Percentiles rank a stretch among this genome's conserved stretches.
phyloP scores from a whole-genome alignment of 495 filamentous ascomycete species.

The Tuber microsphaerosporum region DNA sequence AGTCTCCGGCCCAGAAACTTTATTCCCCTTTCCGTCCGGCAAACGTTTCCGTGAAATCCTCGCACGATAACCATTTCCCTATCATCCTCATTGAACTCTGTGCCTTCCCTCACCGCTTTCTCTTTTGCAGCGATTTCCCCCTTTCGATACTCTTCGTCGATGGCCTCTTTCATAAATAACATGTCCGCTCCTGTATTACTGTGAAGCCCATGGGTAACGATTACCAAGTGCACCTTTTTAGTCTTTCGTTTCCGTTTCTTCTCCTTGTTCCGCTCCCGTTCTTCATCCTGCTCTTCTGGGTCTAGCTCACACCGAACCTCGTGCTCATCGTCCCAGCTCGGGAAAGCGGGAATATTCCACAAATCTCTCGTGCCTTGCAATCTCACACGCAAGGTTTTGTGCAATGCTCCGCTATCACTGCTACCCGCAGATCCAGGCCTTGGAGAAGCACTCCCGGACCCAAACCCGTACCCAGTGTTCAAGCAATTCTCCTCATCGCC shows the following conservation, averaged over 20 bases:
- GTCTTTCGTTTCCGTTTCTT: constrained; percentile 42
- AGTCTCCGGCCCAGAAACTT: constrained; percentile 93
- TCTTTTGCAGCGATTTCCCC: constrained; percentile 56
- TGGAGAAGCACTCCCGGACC: constrained; percentile 11
- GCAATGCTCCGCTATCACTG: constrained; percentile 17
- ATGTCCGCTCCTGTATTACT: constrained; percentile 97
- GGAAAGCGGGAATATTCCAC: constrained; percentile 84
- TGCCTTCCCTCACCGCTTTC: constrained; percentile 30
- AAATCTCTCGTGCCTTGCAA: constrained; percentile 81
- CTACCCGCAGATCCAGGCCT: constrained; percentile 21
- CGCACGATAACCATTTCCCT: constrained; percentile 91
- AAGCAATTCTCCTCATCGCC: constrained; percentile 77
- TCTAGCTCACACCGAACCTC: constrained; percentile 31
- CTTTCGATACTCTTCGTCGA: constrained; percentile 71
- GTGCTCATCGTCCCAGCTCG: constrained; percentile 47
- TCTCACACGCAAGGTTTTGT: constrained; percentile 58
- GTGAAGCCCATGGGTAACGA: constrained; percentile 89
- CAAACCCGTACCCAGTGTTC: constrained; percentile 49
- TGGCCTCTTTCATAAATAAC: constrained; percentile 94
- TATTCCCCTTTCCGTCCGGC: constrained; percentile 85
- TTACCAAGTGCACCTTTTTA: constrained; percentile 80
- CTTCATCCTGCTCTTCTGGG: constrained; percentile 39
- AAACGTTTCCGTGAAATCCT: constrained; percentile 83
- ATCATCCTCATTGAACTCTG: constrained; percentile 53
- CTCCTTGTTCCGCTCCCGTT: constrained; percentile 35